Conservation (phyloP, 305 asterid genomes). For the Plantago coronopus region DNA sequence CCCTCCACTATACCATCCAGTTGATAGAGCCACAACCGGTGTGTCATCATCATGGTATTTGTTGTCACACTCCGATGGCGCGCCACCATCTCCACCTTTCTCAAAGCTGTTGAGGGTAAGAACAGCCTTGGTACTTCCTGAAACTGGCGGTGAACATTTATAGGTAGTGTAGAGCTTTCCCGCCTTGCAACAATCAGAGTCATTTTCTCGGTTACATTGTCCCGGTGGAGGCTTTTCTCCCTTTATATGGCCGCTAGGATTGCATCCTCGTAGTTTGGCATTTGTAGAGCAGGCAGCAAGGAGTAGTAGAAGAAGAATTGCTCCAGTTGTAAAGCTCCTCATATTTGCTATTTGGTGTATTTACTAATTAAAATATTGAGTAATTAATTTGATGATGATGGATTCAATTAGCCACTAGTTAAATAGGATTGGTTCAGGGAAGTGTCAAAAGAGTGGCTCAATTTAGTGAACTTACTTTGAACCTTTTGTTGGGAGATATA, state of each 20-base stretch:
- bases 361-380: not conserved
- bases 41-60: slow-evolving; percentile 9
- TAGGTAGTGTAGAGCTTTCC: slow-evolving; percentile 7
- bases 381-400: slow-evolving; percentile 1
- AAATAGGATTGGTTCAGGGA: not conserved
- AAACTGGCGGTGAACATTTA: slow-evolving; percentile 3
- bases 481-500: too few relatives aligned
- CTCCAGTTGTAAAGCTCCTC: not conserved
- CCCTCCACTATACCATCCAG: slow-evolving; percentile 12
- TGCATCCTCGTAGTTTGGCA: not conserved
- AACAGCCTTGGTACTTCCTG: slow-evolving; percentile 1
- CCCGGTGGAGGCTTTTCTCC: slow-evolving; percentile 5
- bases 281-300: not conserved
- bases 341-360: not conserved
- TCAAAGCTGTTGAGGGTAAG: slow-evolving; percentile 4
- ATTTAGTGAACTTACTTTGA: too few relatives aligned
- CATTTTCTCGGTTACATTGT: slow-evolving; percentile 8
- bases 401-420: not conserved
- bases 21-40: slow-evolving; percentile 3
- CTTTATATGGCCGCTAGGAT: slow-evolving; percentile 6
- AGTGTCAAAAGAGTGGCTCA: not conserved
- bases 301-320: slow-evolving; percentile 4
- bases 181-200: not conserved
- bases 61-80: slow-evolving; percentile 3
- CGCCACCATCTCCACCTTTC: slow-evolving; percentile 10